Evolutionary conservation across 2,329 filamentous ascomycete genomes (phyloP).

Genomic region (Fusarium euwallaceae): DNA sequence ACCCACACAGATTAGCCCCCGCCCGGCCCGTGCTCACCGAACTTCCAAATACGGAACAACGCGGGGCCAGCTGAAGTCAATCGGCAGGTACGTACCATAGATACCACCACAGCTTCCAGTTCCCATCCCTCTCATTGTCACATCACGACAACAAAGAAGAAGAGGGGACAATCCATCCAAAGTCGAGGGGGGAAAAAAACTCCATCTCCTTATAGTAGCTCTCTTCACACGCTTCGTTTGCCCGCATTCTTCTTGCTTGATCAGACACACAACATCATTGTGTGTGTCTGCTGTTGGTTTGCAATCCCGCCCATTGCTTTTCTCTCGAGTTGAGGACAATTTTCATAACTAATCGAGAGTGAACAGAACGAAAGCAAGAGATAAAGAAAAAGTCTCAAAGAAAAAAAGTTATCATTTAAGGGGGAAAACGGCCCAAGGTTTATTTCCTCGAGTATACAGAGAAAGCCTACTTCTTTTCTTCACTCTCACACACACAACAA

Average conservation of each 20-base stretch:
- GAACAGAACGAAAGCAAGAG: neutral
- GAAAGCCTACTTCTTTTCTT: neutral
- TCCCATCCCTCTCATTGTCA: slow-evolving; percentile 3
- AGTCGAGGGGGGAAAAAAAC: neutral
- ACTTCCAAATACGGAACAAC: slow-evolving; percentile 2
- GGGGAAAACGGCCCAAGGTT: neutral
- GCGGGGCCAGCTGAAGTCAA: neutral
- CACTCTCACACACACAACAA: neutral
- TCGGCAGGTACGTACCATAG: neutral
- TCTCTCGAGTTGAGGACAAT: neutral
- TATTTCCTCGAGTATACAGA: neutral
- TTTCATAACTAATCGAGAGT: neutral
- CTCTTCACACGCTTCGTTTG: neutral
- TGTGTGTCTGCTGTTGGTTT: neutral
- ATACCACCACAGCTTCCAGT: neutral
- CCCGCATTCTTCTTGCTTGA: neutral
- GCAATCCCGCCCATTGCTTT: neutral
- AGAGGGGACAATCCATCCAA: neutral
- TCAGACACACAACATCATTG: neutral
- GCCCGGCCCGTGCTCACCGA: slow-evolving; percentile 14
- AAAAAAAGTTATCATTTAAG: neutral
- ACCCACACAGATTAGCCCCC: neutral
- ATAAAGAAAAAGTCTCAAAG: neutral
- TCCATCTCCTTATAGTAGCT: neutral
- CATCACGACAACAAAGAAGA: slow-evolving; percentile 17